Evolutionary conservation across 768 basidiomycete species (phyloP).

Genomic region (Leccinum variicolor): DNA sequence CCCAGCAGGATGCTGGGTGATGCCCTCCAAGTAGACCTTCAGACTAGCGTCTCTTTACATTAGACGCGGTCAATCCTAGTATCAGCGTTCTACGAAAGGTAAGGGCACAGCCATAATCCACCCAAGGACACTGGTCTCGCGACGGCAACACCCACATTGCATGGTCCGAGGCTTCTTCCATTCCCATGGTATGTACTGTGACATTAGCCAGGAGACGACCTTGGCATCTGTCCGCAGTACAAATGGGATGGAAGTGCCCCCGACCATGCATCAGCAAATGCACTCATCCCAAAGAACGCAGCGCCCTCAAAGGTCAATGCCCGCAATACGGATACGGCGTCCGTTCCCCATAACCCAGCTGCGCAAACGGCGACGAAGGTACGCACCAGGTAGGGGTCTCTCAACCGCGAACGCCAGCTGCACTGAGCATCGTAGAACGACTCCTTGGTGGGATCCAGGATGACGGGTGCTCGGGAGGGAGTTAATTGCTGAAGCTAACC

Average conservation of each 20-base stretch:
- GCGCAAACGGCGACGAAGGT: constrained; percentile 4
- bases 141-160: constrained; percentile 24
- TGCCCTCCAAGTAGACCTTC: constrained; percentile 5
- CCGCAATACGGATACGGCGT: background rate
- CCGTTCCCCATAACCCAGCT: constrained; percentile 19
- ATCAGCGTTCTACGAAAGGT: background rate
- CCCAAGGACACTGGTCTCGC: constrained; percentile 19
- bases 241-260: constrained; percentile 36
- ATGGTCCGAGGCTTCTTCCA: constrained; percentile 49
- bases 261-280: constrained; percentile 34
- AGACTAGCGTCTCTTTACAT: background rate
- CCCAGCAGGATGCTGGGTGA: background rate
- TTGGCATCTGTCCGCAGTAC: constrained; percentile 31
- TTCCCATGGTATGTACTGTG: constrained; percentile 54
- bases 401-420: background rate
- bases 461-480: constrained; percentile 6
- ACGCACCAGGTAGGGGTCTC: constrained; percentile 14
- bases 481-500: constrained; percentile 15
- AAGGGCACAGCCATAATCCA: background rate
- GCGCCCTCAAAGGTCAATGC: constrained; percentile 5
- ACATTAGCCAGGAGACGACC: constrained; percentile 25
- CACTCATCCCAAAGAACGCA: constrained; percentile 20
- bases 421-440: background rate
- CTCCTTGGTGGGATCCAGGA: background rate
- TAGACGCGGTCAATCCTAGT: background rate